Evolutionary conservation across 768 basidiomycete species (phyloP), one percentile per base, ranked within the genome.

Genomic region (Pleurotus djamor): DNA sequence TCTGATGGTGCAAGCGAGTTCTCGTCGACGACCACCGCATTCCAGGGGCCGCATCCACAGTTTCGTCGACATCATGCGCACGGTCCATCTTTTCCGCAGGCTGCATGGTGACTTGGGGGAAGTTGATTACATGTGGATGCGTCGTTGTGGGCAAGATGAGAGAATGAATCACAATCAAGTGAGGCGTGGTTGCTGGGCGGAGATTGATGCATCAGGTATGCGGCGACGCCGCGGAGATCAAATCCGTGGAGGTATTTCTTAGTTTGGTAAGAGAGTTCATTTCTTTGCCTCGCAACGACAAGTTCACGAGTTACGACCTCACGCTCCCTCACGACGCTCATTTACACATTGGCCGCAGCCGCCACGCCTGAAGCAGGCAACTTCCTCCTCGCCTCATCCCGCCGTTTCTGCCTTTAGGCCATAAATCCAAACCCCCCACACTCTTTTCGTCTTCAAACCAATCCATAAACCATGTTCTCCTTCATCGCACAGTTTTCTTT

Each of bases 281-380:
- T 43, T 56, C 36, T 44, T 28, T 56, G 21, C 54, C 41, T 56
- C 54, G 54, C 54, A 32, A 56, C 54, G 54, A 56, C 54, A 56
- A 56, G 54, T 56, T 56, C 54, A 56, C 54, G 54, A 43, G 54
- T 33, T 32, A 56, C 54, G 54, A 56, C 37, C 54, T 56, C 54
- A 56, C 54, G 41, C 28, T 56, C 54, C 54, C 44, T 56, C 54
- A 56, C 54, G 54, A 56, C 54, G 36, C 54, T 43, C 49, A 12
- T 28, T 50, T 16, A 33, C 49, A 33, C 34, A 28, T 33, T 33
- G 34, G 28, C 21, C 21, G 17, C 49, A 50, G 49, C 54, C 12
- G 41, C 54, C 41, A 28, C 54, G 54, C 54, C 32, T 32, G 28
- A 43, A n/a, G 33, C 49, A 28, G 8, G 43, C 50, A 17, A 32